Percentiles rank a stretch among this genome's conserved stretches.
Conservation (phyloP, 2,329 filamentous ascomycete genomes). For the Venturia oleaginea region DNA sequence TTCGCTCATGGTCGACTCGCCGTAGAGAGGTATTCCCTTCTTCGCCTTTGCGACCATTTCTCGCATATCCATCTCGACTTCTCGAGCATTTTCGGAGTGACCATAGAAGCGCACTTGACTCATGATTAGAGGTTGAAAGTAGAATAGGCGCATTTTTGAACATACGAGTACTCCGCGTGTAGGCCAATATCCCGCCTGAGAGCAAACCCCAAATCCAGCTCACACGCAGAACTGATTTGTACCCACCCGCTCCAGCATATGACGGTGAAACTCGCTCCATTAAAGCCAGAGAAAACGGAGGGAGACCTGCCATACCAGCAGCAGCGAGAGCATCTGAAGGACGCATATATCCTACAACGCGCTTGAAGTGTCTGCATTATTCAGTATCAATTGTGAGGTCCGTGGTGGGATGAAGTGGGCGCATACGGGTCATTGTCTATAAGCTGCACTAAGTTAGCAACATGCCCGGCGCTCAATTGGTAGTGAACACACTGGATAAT, state of each 20-base stretch:
- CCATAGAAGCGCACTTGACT: constrained; percentile 87
- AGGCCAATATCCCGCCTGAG: constrained; percentile 78
- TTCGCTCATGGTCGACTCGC: constrained; percentile 64
- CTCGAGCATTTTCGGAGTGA: constrained; percentile 81
- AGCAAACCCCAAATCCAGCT: constrained; percentile 61
- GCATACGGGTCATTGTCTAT: constrained; percentile 98
- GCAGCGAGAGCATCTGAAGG: constrained; percentile 73
- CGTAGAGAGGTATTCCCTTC: constrained; percentile 81
- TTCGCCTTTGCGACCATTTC: constrained; percentile 98
- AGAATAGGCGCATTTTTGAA: constrained; percentile 19
- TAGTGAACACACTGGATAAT: background rate
- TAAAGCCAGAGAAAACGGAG: constrained; percentile 63
- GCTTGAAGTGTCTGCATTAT: constrained; percentile 67
- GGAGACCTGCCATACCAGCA: constrained; percentile 57
- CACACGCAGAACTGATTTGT: constrained; percentile 74
- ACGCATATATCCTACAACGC: constrained; percentile 81
- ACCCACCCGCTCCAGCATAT: constrained; percentile 71
- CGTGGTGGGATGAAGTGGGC: constrained; percentile 16
- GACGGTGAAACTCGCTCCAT: constrained; percentile 84
- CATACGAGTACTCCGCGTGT: constrained; percentile 76
- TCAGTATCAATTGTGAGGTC: constrained; percentile 21
- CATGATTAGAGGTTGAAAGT: background rate
- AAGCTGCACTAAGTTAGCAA: constrained; percentile 52
- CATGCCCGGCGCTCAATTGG: constrained; percentile 12
- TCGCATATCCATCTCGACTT: constrained; percentile 91